Percentiles rank a stretch among this genome's conserved stretches.
Evolutionary conservation across 768 basidiomycete species (phyloP).

Genomic region (Rhodotorula sphaerocarpa): DNA sequence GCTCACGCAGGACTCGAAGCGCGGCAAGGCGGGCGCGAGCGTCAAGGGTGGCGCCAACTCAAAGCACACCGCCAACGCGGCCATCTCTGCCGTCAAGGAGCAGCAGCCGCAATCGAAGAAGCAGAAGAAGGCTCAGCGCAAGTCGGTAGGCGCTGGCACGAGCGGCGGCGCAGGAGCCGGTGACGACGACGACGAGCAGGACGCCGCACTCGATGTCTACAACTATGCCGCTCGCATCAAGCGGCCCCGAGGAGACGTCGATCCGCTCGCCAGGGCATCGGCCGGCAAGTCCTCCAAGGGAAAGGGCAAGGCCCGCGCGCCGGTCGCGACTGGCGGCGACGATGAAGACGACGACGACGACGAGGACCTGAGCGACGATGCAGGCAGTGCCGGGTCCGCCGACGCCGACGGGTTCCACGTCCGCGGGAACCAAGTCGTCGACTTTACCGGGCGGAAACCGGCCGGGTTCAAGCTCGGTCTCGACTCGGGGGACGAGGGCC

Average conservation of each 20-base stretch:
- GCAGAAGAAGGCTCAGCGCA: too few relatives aligned
- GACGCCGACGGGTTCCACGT: conserved; percentile 44
- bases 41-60: too few relatives aligned
- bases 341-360: conserved; percentile 48
- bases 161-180: background rate
- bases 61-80: too few relatives aligned
- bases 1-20: background rate
- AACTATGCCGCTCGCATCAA: conserved; percentile 7
- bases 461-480: conserved; percentile 46
- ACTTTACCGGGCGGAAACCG: conserved; percentile 34
- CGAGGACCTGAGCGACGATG: conserved; percentile 45
- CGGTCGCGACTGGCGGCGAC: conserved; percentile 41
- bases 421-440: conserved; percentile 20
- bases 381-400: conserved; percentile 36
- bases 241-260: conserved; percentile 26
- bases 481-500: conserved; percentile 40
- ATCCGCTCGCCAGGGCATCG: conserved; percentile 16
- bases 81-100: too few relatives aligned
- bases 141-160: too few relatives aligned
- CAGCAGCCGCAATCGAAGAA: too few relatives aligned
- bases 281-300: conserved; percentile 6
- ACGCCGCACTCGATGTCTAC: conserved; percentile 23
- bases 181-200: background rate
- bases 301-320: conserved; percentile 16
- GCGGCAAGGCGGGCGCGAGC: background rate